Evolutionary conservation across 1,284 basidiomycete genomes (phyloP).

Genomic region (Tranzscheliella williamsii): DNA sequence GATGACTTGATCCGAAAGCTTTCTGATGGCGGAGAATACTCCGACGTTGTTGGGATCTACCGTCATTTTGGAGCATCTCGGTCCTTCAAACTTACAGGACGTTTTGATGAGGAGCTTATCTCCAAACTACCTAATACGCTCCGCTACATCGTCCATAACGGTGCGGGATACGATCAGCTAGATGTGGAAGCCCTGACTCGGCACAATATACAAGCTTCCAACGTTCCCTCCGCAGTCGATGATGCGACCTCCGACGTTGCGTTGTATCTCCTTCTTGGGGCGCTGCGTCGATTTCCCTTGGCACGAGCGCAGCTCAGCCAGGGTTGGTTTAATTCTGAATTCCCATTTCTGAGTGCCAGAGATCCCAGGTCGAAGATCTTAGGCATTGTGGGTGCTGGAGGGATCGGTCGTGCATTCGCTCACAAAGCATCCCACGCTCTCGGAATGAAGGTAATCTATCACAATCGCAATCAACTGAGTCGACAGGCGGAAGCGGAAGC

Average conservation of each 20-base stretch:
- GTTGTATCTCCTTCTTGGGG: conserved; percentile 49
- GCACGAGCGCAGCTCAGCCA: conserved; percentile 34
- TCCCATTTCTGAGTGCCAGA: conserved; percentile 37
- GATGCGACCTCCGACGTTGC: conserved; percentile 54
- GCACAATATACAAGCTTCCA: conserved; percentile 44
- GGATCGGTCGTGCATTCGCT: conserved; percentile 50
- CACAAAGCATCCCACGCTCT: conserved; percentile 50
- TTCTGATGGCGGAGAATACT: conserved; percentile 64
- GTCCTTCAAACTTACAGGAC: conserved; percentile 44
- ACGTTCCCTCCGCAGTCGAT: conserved; percentile 52
- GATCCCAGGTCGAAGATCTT: conserved; percentile 47
- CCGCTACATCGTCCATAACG: conserved; percentile 53
- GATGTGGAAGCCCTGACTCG: conserved; percentile 39
- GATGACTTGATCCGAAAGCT: conserved; percentile 37
- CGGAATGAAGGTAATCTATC: conserved; percentile 52
- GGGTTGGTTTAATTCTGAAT: conserved; percentile 43
- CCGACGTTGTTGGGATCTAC: conserved; percentile 76
- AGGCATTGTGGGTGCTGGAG: conserved; percentile 56
- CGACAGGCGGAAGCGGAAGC: conserved; percentile 54
- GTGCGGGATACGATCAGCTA: conserved; percentile 56
- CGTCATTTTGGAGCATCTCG: conserved; percentile 67
- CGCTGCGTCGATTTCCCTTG: conserved; percentile 44
- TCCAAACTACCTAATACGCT: conserved; percentile 30
- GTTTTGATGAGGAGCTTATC: conserved; percentile 49
- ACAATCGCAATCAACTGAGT: conserved; percentile 46